Conservation (phyloP, 106 monocot genomes). For the Amphibolis antarctica region DNA sequence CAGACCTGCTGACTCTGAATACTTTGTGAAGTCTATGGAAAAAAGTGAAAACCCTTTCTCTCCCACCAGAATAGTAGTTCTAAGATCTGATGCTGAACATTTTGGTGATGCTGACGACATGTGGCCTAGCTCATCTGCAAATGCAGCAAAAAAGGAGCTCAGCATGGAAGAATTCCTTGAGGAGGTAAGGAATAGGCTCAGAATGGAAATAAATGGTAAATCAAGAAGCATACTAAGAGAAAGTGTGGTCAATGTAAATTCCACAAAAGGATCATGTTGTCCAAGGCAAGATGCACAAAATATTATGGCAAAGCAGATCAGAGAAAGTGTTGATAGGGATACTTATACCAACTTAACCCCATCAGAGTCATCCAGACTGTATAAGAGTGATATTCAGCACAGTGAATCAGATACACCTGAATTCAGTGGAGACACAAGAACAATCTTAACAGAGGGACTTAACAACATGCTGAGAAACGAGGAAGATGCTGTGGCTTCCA, state of each 20-base stretch:
- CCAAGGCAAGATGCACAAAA: slow-evolving; percentile 43
- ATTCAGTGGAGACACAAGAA: slow-evolving; percentile 40
- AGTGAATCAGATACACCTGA: slow-evolving; percentile 22
- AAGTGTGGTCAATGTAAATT: slow-evolving; percentile 1
- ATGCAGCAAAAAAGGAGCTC: background rate
- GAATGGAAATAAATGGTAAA: slow-evolving; percentile 56
- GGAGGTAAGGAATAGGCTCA: slow-evolving; percentile 76
- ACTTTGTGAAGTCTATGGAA: background rate
- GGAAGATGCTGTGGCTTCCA: background rate
- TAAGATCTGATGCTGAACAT: background rate
- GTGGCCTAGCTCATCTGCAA: background rate
- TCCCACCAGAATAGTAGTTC: background rate
- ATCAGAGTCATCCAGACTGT: slow-evolving; percentile 45
- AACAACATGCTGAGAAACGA: slow-evolving; percentile 47
- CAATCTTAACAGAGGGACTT: slow-evolving; percentile 34
- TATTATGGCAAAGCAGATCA: slow-evolving; percentile 45
- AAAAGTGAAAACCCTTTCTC: background rate
- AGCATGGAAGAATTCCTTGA: slow-evolving; percentile 69
- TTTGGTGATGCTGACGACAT: background rate
- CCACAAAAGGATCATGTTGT: slow-evolving; percentile 12
- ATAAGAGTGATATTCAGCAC: slow-evolving; percentile 20
- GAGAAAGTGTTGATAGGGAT: slow-evolving; percentile 51
- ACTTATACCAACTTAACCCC: slow-evolving; percentile 23
- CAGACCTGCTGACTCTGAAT: background rate
- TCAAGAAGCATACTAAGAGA: slow-evolving; percentile 6